A percentile compares a stretch with the other conserved stretches of the same genome.
Conservation (phyloP, 805 yeast species). For the Debaryomyces prosopidis region DNA sequence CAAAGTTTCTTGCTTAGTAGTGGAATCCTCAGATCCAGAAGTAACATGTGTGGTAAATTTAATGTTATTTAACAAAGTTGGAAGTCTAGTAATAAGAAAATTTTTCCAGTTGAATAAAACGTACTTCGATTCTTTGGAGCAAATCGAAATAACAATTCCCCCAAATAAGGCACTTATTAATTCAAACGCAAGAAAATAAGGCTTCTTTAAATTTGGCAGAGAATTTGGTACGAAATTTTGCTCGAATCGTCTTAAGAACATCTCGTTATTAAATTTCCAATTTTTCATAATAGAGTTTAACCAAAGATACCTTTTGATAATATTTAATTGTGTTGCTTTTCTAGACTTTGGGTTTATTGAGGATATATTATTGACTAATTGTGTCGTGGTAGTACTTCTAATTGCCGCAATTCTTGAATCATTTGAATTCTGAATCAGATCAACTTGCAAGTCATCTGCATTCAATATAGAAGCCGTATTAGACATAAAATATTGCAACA, state of each 20-base stretch:
- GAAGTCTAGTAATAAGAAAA: constrained; percentile 31
- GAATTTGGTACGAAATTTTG: constrained; percentile 7
- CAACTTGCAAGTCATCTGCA: not conserved
- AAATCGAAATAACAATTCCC: constrained; percentile 18
- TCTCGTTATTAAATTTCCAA: constrained; percentile 20
- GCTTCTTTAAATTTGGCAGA: constrained; percentile 9
- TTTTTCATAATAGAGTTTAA: constrained; percentile 20
- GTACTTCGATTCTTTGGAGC: constrained; percentile 21
- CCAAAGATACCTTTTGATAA: constrained; percentile 29
- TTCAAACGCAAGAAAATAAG: constrained; percentile 14
- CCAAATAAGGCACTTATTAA: constrained; percentile 21
- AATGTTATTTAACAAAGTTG: constrained; percentile 20
- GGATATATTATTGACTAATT: constrained; percentile 5
- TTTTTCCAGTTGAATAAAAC: constrained; percentile 36
- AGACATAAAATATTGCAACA: constrained; percentile 13
- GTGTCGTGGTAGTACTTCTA: not conserved
- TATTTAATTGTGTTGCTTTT: constrained; percentile 2
- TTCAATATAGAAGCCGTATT: constrained; percentile 3
- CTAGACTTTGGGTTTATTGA: constrained; percentile 3
- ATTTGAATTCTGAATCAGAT: not conserved
- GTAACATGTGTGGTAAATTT: constrained; percentile 7
- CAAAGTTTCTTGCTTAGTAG: constrained; percentile 10
- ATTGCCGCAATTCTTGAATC: not conserved
- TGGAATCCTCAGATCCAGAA: not conserved
- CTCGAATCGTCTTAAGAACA: constrained; percentile 12